Evolutionary conservation across 768 basidiomycete genomes (phyloP).

Genomic region (Suillus paluster): DNA sequence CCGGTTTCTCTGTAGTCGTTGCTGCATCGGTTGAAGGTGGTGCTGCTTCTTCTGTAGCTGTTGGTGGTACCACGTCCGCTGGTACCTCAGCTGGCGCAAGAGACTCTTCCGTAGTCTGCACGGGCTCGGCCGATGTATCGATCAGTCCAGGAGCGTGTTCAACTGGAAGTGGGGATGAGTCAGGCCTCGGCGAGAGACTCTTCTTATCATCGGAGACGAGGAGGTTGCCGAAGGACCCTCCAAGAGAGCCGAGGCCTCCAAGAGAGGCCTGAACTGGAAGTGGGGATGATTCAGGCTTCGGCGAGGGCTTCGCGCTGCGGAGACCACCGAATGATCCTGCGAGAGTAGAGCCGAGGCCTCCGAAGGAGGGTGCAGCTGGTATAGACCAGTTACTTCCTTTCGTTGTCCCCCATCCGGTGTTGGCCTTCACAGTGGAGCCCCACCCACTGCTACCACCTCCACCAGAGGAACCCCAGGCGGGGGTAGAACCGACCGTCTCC

Average conservation of each 20-base stretch:
- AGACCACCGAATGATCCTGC: conserved; percentile 6
- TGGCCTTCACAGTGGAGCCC: conserved; percentile 1
- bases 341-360: conserved; percentile 1
- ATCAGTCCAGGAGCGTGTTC: background rate
- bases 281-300: background rate
- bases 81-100: background rate
- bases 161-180: conserved; percentile 2
- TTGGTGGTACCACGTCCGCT: background rate
- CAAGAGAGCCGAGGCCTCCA: background rate
- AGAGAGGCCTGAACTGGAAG: background rate
- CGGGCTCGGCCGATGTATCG: background rate
- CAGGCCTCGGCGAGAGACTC: background rate
- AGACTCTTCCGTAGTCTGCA: background rate
- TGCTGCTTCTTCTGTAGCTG: background rate
- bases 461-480: conserved; percentile 2
- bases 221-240: conserved; percentile 5
- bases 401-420: background rate
- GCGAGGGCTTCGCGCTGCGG: conserved; percentile 9
- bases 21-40: background rate
- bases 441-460: conserved; percentile 4
- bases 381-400: background rate
- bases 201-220: conserved; percentile 10
- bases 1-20: background rate
- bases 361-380: background rate
- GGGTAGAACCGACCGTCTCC: background rate